Evolutionary conservation across 2,329 filamentous ascomycete species (phyloP), one percentile per base, ranked within the genome.

Genomic region (Venturia carpophila): DNA sequence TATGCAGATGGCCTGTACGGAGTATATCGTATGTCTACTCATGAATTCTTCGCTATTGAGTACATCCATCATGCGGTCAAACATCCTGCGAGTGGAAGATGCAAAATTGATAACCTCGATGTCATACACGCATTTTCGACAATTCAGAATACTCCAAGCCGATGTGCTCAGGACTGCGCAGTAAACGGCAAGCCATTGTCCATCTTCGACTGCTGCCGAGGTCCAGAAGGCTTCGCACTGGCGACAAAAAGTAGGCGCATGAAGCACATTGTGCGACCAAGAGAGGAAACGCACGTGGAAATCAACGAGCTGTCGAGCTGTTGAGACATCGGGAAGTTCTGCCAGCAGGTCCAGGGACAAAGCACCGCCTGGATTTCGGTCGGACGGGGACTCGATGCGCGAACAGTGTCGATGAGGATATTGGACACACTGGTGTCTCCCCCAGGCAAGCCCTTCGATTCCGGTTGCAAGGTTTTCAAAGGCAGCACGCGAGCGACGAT

Each of bases 1-100:
- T 7, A 77, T 73, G 24, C 74, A 73, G 41, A 75, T 71, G n/a
- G 75, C 74, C 62, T 76, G 75, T 13, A 75, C 71, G 1, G 72
- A 71, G 58, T 73, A 74, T 63, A 74, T 69, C 5, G 71, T 71
- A 11, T 69, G 66, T 27, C 72, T 68, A 17, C 70, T 68, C 42
- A 77, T 66, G 41, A 74, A 77, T 52, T 76, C 66, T 56, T 70
- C 69, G 61, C 68, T 67, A 60, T 76, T 73, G 27, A 76, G 68
- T 5, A 72, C 69, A 45, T 73, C 69, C 5, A 75, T 67, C 74
- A 76, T 75, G 1, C 69, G 67, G 11, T 70, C 70, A 64, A 75
- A 75, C 3, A 73, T 66, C 7, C 30, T 37, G 5, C 30, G 15
- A 19, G 52, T 21, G 15, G 52, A 58, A n/a, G 30, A 17, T 58